Evolutionary conservation across 805 yeast species (phyloP), one percentile per base, ranked within the genome.

Genomic region (Cyberlindnera americana): DNA sequence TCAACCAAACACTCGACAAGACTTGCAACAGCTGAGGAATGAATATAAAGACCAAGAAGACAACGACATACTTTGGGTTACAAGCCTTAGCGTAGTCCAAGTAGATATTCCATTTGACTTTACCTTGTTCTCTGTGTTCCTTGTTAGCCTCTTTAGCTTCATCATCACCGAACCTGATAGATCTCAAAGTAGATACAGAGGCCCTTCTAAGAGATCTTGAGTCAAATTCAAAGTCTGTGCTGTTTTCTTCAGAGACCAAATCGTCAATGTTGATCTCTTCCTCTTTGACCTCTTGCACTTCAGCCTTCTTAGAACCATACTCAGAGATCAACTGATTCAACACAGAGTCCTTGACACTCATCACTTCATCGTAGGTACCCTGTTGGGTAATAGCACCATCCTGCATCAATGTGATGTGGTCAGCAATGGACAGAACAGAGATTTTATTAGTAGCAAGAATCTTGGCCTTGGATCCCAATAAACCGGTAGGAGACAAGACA

Each of bases 91-190:
- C 95, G 59, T 93, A 93, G 44, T 79, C 85, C 44, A 64, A 52
- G 61, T 93, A 93, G 29, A 93, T 86, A 21, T 72, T 69, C 89
- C 95, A 84, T 56, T 86, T 83, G 41, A 93, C 99, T 59, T 88
- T 81, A 40, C 99, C 99, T 59, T 88, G 90, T 64, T 93, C 96
- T 42, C 84, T 75, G 49, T 79, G 89, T 63, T 93, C 99, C 50
- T 75, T 78, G 37, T 62, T 56, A 3, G 48, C 55, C 5, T 51
- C 46, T n/a, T 51, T 42, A 24, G 40, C 46, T 15, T 45, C 52
- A 13, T 54, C 62, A n/a, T 52, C 62, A 19, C 50, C 56, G 38
- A 73, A 77, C 39, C 50, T 50, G 26, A 54, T 36, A n/a, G 55
- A 49, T 68, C 53, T 55, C 30, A 73, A 57, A 16, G 78, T 61